Evolutionary conservation across 1,284 basidiomycete genomes (phyloP), one percentile per base, ranked within the genome.

Genomic region (Sporisorium reilianum): DNA sequence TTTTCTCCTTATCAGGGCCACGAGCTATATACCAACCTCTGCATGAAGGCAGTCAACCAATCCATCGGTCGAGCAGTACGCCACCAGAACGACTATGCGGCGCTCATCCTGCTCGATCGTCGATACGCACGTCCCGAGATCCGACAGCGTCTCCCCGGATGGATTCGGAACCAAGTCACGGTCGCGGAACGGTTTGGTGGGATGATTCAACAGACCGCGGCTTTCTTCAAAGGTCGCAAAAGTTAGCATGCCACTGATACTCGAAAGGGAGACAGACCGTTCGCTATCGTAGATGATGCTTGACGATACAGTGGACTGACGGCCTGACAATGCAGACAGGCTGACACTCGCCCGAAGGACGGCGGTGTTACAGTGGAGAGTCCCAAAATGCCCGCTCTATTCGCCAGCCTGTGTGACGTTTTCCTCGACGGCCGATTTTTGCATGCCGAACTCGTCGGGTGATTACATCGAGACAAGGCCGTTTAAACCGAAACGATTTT

Each of bases 21-120:
- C 28, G 82, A 82, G 42, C 65, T 84, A 14, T 84, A 84, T 64
- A 63, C 79, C 22, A 84, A 84, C 32, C 62, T 84, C 42, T 97
- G 94, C 81, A 97, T 97, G 93, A 93, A 93, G 55, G 88, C 95
- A 0, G 95, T 98, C 44, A 99, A 99, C 86, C 96, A 99, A 85
- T 94, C 93, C 60, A 97, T 99, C 68, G 95, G 95, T 91, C 64
- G 83, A n/a, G 81, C 83, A 11, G 83, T 84, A 16, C 80, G 83
- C 2, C 82, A 84, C 55, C 54, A 71, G 20, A 65, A 77, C 50
- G 83, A 84, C 60, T 83, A 80, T 53, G 82, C 83, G 1, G 74
- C 75, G 14, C 72, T 84, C 11, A 75, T 84, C 25, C 65, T 84
- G 9, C 71, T 84, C 26, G 83, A 84, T 58, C 55, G 60, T 18